Evolutionary conservation across 2,329 filamentous ascomycete species (phyloP).

Genomic region (Trichophyton rubrum): DNA sequence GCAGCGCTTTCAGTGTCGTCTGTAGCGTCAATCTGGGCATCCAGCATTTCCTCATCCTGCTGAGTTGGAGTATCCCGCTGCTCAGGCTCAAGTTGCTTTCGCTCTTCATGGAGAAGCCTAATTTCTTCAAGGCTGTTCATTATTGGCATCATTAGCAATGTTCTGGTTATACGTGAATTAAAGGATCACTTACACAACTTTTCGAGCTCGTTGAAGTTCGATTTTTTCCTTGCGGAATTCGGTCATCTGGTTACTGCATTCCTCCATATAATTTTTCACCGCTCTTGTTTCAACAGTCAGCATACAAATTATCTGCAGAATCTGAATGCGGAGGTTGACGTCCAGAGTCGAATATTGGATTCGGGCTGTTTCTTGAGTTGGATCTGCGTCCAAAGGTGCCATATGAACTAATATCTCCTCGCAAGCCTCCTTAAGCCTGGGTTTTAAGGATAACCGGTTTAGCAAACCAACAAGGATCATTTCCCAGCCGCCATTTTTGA

Average conservation of each 20-base stretch:
- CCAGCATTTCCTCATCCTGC: conserved; percentile 27
- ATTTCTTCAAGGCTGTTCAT: conserved; percentile 31
- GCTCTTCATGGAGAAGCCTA: conserved; percentile 35
- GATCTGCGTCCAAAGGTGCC: conserved; percentile 64
- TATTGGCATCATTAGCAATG: not conserved
- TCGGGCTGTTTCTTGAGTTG: conserved; percentile 60
- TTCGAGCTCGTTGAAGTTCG: conserved; percentile 70
- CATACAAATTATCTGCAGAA: conserved; percentile 74
- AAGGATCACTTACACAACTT: conserved; percentile 40
- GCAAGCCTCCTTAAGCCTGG: conserved; percentile 56
- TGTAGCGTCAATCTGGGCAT: conserved; percentile 48
- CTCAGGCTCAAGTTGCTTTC: conserved; percentile 36
- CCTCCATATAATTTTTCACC: conserved; percentile 77
- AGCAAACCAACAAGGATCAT: conserved; percentile 76
- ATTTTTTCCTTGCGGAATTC: conserved; percentile 91
- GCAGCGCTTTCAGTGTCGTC: conserved; percentile 31
- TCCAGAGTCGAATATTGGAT: conserved; percentile 63
- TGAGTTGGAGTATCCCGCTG: conserved; percentile 33
- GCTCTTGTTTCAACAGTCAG: conserved; percentile 76
- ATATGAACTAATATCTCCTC: conserved; percentile 69
- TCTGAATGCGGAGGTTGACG: conserved; percentile 67
- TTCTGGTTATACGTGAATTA: not conserved
- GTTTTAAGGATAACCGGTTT: conserved; percentile 68
- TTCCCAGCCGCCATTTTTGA: conserved; percentile 82
- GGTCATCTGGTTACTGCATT: conserved; percentile 90